Percentiles rank a stretch among this genome's conserved stretches.
Evolutionary conservation across 148 eudicot genomes (phyloP).

Genomic region (Simmondsia chinensis): DNA sequence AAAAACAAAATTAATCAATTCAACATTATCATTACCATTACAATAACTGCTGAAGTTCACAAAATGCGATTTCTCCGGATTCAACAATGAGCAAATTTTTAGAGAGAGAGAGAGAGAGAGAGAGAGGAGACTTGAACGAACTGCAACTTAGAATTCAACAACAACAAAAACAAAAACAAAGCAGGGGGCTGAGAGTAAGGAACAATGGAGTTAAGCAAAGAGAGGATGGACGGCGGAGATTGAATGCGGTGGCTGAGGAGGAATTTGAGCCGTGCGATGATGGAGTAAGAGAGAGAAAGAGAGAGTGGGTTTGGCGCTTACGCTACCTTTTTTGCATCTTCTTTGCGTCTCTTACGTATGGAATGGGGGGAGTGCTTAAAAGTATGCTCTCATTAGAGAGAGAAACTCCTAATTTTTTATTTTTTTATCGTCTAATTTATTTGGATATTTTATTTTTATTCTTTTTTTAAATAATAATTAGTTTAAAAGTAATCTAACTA

Average conservation of each 20-base stretch:
- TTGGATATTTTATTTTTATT: too few species aligned
- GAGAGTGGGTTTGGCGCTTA: conserved; percentile 52
- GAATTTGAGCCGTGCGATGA: conserved; percentile 17
- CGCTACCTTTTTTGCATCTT: conserved; percentile 48
- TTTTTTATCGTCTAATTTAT: too few species aligned
- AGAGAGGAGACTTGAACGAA: conserved; percentile 44
- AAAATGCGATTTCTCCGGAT: conserved; percentile 16
- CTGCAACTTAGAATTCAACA: conserved; percentile 80
- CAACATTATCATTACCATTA: too few species aligned
- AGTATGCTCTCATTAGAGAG: too few species aligned
- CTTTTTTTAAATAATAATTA: too few species aligned
- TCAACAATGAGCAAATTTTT: conserved; percentile 13
- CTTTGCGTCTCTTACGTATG: conserved; percentile 29
- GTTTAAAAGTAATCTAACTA: too few species aligned
- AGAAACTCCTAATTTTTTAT: too few species aligned
- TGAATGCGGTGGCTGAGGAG: conserved; percentile 31
- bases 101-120: conserved; percentile 6
- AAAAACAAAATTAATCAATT: too few species aligned
- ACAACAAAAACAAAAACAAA: conserved; percentile 35
- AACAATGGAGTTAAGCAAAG: conserved; percentile 5
- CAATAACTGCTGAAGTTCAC: neutral
- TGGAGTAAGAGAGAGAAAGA: conserved; percentile 15
- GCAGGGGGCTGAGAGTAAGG: conserved; percentile 27
- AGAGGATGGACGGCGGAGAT: conserved; percentile 25
- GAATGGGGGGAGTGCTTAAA: conserved; percentile 6